A percentile compares a stretch with the other conserved stretches of the same genome.
phyloP scores from a whole-genome alignment of 2,329 filamentous ascomycete genomes.

The Cladophialophora carrionii region DNA sequence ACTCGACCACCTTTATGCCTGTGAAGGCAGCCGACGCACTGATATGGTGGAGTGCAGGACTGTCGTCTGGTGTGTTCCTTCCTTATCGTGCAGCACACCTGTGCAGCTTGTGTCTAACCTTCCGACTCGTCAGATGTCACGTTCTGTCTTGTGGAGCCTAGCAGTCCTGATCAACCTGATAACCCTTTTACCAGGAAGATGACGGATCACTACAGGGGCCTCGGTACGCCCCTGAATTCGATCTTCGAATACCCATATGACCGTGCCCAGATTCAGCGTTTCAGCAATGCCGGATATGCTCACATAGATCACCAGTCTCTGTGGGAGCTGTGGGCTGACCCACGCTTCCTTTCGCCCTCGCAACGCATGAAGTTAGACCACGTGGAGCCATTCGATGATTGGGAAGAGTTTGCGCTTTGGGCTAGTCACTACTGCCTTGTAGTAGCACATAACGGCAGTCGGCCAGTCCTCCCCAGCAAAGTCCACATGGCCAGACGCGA shows the following conservation, averaged over 20 bases:
- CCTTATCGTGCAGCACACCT: background rate
- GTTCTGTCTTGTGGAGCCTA: slow-evolving; percentile 86
- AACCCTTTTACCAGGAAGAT: slow-evolving; percentile 70
- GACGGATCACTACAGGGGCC: slow-evolving; percentile 35
- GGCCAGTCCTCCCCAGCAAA: slow-evolving; percentile 27
- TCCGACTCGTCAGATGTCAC: slow-evolving; percentile 57
- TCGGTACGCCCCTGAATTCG: slow-evolving; percentile 34
- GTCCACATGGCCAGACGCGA: slow-evolving; percentile 25
- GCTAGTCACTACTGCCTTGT: slow-evolving; percentile 77
- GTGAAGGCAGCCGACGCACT: slow-evolving; percentile 72
- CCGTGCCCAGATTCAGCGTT: slow-evolving; percentile 67
- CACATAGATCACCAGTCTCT: slow-evolving; percentile 67
- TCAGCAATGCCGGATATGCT: slow-evolving; percentile 68
- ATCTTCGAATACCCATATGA: slow-evolving; percentile 69
- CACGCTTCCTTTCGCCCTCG: slow-evolving; percentile 63
- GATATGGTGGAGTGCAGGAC: slow-evolving; percentile 72
- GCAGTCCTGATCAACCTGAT: slow-evolving; percentile 73
- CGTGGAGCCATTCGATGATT: slow-evolving; percentile 91
- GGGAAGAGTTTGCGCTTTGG: slow-evolving; percentile 87
- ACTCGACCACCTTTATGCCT: slow-evolving; percentile 89
- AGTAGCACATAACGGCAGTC: slow-evolving; percentile 33
- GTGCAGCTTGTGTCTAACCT: background rate
- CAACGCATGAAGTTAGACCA: slow-evolving; percentile 67
- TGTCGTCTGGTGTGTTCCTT: slow-evolving; percentile 64
- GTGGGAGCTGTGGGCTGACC: slow-evolving; percentile 80